Conservation (phyloP, 306 rosid genomes). For the Gastrolobium bilobum region DNA sequence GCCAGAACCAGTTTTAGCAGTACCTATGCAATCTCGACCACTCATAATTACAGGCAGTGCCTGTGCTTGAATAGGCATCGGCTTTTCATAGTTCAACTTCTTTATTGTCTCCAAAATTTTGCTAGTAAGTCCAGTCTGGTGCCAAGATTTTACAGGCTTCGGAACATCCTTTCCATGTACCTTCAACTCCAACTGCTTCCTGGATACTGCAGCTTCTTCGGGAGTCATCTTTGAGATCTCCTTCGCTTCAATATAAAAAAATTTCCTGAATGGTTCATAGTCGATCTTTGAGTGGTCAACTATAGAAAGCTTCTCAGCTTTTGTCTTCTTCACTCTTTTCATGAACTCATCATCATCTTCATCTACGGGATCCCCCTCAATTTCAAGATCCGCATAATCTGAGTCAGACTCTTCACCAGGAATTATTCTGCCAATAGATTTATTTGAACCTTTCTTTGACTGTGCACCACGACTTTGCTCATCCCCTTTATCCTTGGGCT, state of each 20-base stretch:
- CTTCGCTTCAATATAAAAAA: slow-evolving; percentile 79
- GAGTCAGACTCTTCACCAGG: slow-evolving; percentile 95
- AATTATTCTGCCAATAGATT: slow-evolving; percentile 87
- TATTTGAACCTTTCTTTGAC: slow-evolving; percentile 68
- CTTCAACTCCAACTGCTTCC: slow-evolving; percentile 90
- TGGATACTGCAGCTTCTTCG: slow-evolving; percentile 75
- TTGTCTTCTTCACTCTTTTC: slow-evolving; percentile 96
- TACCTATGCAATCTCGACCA: slow-evolving; percentile 95
- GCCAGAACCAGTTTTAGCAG: slow-evolving; percentile 98
- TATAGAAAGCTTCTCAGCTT: slow-evolving; percentile 91
- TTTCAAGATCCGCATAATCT: slow-evolving; percentile 77
- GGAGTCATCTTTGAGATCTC: slow-evolving; percentile 76
- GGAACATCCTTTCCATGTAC: slow-evolving; percentile 97
- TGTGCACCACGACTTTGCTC: slow-evolving; percentile 58
- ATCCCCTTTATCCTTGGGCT: slow-evolving; percentile 60
- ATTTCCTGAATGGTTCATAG: slow-evolving; percentile 77
- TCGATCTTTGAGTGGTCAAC: slow-evolving; percentile 97
- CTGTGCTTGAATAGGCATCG: slow-evolving; percentile 96
- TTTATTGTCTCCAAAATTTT: slow-evolving; percentile 89
- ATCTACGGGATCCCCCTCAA: slow-evolving; percentile 71
- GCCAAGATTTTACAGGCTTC: slow-evolving; percentile 90
- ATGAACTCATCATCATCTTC: slow-evolving; percentile 96
- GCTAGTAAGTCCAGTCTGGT: slow-evolving; percentile 94
- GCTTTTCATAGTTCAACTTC: slow-evolving; percentile 81
- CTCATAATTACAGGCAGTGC: slow-evolving; percentile 93